Evolutionary conservation across 805 yeast genomes (phyloP).

Genomic region (Lipomyces yamanashiensis): DNA sequence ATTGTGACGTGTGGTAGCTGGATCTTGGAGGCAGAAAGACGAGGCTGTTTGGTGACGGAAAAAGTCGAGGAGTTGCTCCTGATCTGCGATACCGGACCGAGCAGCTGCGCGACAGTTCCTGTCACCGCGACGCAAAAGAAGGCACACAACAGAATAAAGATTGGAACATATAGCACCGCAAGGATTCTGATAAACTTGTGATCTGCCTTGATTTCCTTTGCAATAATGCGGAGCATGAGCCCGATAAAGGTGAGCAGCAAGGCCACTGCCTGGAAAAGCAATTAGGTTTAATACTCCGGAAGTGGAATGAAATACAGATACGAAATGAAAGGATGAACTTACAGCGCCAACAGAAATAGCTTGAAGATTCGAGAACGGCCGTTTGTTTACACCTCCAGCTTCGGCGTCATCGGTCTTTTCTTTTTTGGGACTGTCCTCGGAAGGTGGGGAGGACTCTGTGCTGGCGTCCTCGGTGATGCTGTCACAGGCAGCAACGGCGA

Average conservation of each 20-base stretch:
- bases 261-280: conserved; percentile 10
- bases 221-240: conserved; percentile 23
- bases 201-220: conserved; percentile 29
- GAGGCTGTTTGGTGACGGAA: conserved; percentile 20
- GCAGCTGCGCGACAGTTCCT: conserved; percentile 15
- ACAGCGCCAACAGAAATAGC: conserved; percentile 28
- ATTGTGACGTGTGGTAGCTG: conserved; percentile 30
- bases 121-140: conserved; percentile 29
- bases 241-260: conserved; percentile 24
- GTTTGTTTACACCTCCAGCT: neutral
- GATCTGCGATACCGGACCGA: conserved; percentile 31
- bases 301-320: neutral
- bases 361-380: conserved; percentile 17
- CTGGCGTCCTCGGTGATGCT: neutral
- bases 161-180: conserved; percentile 18
- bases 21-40: conserved; percentile 21
- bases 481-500: neutral
- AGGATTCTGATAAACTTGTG: conserved; percentile 15
- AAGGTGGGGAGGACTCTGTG: neutral
- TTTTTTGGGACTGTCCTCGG: neutral
- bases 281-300: neutral
- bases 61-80: conserved; percentile 22
- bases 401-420: conserved; percentile 9
- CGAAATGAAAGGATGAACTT: conserved; percentile 2
- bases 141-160: conserved; percentile 19